Conservation (phyloP, 2,329 filamentous ascomycete genomes). For the Ceratocystis cubensis region DNA sequence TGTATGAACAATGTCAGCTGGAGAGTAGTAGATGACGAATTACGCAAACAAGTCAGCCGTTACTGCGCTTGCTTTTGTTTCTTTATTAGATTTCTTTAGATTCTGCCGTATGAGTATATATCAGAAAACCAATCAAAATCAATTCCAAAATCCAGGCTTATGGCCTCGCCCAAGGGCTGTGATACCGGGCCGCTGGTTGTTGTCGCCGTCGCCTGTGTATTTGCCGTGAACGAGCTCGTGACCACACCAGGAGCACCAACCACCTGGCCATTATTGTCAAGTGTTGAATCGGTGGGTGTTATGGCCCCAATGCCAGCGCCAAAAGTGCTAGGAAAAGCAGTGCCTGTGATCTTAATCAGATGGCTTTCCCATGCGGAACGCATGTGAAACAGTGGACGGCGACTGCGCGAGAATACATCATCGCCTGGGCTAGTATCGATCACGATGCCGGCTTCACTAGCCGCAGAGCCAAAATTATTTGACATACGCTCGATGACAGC, state of each 20-base stretch:
- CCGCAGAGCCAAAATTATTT: constrained; percentile 4
- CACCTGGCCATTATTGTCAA: constrained; percentile 24
- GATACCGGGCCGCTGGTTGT: background rate
- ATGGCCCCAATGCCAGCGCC: constrained; percentile 22
- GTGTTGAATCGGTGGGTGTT: constrained; percentile 28
- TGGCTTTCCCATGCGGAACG: constrained; percentile 18
- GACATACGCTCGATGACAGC: constrained; percentile 13
- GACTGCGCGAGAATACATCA: constrained; percentile 17
- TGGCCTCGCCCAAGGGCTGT: constrained; percentile 5
- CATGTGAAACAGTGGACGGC: constrained; percentile 17
- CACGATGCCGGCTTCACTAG: constrained; percentile 10
- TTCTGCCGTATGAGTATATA: constrained; percentile 12
- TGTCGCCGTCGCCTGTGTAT: background rate
- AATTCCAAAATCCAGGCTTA: constrained; percentile 17
- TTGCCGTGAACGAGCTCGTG: background rate
- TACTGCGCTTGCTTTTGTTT: background rate
- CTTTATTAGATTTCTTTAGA: background rate
- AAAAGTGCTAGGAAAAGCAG: background rate
- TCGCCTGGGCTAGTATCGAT: constrained; percentile 14
- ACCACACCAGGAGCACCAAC: constrained; percentile 19
- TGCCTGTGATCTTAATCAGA: constrained; percentile 27
- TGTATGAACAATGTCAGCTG: background rate
- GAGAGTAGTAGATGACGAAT: background rate
- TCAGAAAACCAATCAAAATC: constrained; percentile 21
- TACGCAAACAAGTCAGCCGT: background rate